These are phyloP conservation scores for Asclepias syriaca DNA, from an alignment of 257 asterid species.

Conservation along the genomic window DNA sequence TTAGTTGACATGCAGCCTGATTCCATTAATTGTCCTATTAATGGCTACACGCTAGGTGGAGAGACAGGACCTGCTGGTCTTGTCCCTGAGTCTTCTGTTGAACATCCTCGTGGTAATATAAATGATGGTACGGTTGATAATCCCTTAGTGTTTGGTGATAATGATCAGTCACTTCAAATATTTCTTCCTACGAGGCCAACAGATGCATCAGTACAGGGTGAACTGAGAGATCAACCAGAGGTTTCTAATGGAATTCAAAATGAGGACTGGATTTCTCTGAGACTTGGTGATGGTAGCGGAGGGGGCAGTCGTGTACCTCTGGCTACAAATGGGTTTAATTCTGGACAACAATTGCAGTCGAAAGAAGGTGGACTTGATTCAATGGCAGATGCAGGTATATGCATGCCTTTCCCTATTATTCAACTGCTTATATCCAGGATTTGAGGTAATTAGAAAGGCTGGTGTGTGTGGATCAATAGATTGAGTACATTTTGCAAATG, in stretches of 20 bases:
- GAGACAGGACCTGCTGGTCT: slow-evolving; percentile 56
- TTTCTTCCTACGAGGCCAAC: slow-evolving; percentile 88
- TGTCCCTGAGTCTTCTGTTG: slow-evolving; percentile 41
- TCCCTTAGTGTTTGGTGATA: slow-evolving; percentile 57
- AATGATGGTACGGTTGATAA: slow-evolving; percentile 67
- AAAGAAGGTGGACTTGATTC: slow-evolving; percentile 48
- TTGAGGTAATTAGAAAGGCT: background rate
- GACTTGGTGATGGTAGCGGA: slow-evolving; percentile 71
- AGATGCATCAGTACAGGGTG: slow-evolving; percentile 50
- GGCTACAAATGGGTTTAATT: slow-evolving; percentile 39
- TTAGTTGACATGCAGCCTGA: slow-evolving; percentile 56
- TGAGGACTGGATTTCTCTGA: slow-evolving; percentile 86
- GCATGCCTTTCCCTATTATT: background rate
- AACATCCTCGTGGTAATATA: slow-evolving; percentile 32
- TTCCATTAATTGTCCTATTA: slow-evolving; percentile 53
- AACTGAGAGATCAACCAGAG: slow-evolving; percentile 49
- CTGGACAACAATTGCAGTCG: slow-evolving; percentile 42
- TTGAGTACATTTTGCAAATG: background rate
- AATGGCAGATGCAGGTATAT: slow-evolving; percentile 58
- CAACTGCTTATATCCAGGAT: background rate
- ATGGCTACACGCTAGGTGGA: slow-evolving; percentile 42
- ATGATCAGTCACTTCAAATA: slow-evolving; percentile 88
- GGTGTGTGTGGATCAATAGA: background rate
- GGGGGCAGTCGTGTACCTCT: slow-evolving; percentile 36
- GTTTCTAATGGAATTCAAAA: slow-evolving; percentile 58